Evolutionary conservation across 148 eudicot species (phyloP).

Genomic region (Selenicereus undatus): DNA sequence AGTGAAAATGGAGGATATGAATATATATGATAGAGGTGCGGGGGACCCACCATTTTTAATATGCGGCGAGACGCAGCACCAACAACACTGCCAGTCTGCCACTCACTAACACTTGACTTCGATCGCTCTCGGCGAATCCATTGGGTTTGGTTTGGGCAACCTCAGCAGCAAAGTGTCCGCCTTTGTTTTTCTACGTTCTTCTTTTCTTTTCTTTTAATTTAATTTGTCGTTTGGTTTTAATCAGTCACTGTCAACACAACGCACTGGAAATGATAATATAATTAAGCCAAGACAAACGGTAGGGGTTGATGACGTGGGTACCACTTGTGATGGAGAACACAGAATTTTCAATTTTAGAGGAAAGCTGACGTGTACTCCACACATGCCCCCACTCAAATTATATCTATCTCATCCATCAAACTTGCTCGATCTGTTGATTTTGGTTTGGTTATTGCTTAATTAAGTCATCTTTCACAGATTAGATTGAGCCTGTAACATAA

Average conservation of each 20-base stretch:
- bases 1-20: background rate
- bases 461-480: too few relatives aligned
- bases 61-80: slow-evolving; percentile 4
- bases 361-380: slow-evolving; percentile 5
- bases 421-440: background rate
- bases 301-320: background rate
- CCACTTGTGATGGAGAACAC: background rate
- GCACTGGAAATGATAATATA: too few relatives aligned
- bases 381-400: background rate
- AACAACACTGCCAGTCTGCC: background rate
- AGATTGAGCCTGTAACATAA: too few relatives aligned
- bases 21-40: background rate
- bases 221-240: too few relatives aligned
- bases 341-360: background rate
- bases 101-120: background rate
- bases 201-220: too few relatives aligned
- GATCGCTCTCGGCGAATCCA: background rate
- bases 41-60: background rate
- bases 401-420: background rate
- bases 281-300: background rate
- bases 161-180: background rate
- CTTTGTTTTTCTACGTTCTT: too few relatives aligned
- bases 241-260: too few relatives aligned
- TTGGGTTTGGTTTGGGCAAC: too few relatives aligned
- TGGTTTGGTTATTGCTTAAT: background rate